Conservation (phyloP, 192 early-diverging fungal species). For the Phlyctochytrium planicorne region DNA sequence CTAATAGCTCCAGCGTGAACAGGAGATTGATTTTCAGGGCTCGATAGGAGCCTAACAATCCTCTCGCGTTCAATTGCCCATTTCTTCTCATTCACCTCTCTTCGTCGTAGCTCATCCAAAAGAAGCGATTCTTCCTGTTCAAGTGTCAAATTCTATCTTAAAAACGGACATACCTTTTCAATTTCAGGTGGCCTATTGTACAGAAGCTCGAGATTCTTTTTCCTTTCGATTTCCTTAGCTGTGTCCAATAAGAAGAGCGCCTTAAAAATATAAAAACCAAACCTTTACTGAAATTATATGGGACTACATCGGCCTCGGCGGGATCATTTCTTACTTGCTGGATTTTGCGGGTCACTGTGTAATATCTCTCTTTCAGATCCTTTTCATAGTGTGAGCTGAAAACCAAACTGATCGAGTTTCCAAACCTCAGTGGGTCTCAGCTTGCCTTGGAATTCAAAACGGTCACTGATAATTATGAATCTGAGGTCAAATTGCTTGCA, state of each 20-base stretch:
- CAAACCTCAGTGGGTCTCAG: conserved; percentile 42
- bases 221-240: conserved; percentile 75
- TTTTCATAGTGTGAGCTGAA: conserved; percentile 24
- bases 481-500: conserved; percentile 76
- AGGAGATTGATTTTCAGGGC: conserved; percentile 29
- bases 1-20: background rate
- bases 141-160: background rate
- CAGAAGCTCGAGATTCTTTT: conserved; percentile 72
- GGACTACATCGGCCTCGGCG: conserved; percentile 28
- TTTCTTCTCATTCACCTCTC: conserved; percentile 78
- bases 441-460: conserved; percentile 61
- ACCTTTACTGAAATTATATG: conserved; percentile 51
- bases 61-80: conserved; percentile 77
- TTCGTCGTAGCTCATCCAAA: conserved; percentile 72
- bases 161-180: conserved; percentile 42
- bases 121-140: conserved; percentile 76
- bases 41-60: conserved; percentile 60
- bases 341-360: conserved; percentile 64
- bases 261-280: too few species aligned
- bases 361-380: conserved; percentile 90
- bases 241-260: conserved; percentile 11
- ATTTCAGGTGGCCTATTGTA: conserved; percentile 74
- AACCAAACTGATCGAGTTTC: background rate
- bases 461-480: conserved; percentile 82
- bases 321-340: conserved; percentile 48